Base-by-base conservation (phyloP, 164 flowering plant genomes). In the Macadamia integrifolia region DNA sequence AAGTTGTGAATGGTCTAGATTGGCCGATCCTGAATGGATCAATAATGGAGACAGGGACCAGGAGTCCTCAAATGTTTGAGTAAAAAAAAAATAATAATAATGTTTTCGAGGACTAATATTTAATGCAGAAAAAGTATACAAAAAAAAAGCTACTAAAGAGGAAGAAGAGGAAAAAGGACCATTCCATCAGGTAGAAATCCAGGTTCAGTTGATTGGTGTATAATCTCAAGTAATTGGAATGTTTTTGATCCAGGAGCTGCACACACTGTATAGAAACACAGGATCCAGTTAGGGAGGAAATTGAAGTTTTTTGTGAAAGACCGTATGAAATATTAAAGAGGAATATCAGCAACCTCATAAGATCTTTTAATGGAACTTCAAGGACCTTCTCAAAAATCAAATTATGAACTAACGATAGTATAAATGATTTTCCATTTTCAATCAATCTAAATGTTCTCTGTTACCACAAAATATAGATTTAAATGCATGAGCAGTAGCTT, bases 161-260 rank as follows among this genome's bases (percentile, higher is more conserved):
- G 15, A 11, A 23, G 60, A 68, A 60, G 35, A 66, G 65, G 55
- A 40, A 71, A 61, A 32, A 73, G 50, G 23, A 90, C 99, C 99
- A 95, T 78, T 83, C 99, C 99, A 74, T 77, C 66, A 67, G 99
- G 99, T 65, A 95, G 78, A 8, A 73, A 66, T 74, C 89, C 94
- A 65, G 90, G 76, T 67, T 79, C 76, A 42, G 78, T 65, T 63
- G 92, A 79, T 59, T 81, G 87, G 75, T 95, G 87, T 59, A 95
- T 89, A 61, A 89, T 92, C 87, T 95, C 99, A 56, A 95, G 91
- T 69, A 95, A 78, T 72, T 95, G 99, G 80, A 90, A 95, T 64
- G 99, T 95, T 82, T 95, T 95, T 58, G 99, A 95, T 57, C 99
- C 99, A 3, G 99, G 99, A 64, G 99, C 99, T 46, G 99, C 99